Conservation (phyloP, 768 basidiomycete species). For the Gloeostereum incarnatum region DNA sequence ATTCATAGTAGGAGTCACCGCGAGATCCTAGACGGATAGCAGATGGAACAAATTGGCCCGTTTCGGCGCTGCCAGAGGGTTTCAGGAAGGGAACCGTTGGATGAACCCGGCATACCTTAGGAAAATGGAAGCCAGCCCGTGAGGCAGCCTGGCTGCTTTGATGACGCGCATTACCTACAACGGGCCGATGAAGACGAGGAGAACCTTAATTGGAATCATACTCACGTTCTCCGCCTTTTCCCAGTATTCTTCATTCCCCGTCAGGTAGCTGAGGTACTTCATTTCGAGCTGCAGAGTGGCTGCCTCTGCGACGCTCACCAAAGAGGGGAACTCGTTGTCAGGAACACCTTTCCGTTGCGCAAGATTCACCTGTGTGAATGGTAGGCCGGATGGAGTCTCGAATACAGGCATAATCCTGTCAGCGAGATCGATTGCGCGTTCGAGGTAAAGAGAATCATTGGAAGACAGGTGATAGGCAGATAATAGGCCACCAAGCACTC, state of each 20-base stretch:
- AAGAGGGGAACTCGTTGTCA: constrained; percentile 46
- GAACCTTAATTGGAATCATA: background rate
- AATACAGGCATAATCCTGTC: constrained; percentile 82
- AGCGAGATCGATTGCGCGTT: constrained; percentile 74
- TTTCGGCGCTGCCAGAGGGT: constrained; percentile 19
- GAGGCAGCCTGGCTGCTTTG: constrained; percentile 47
- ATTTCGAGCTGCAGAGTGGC: constrained; percentile 87
- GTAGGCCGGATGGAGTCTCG: constrained; percentile 74
- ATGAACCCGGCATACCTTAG: constrained; percentile 48
- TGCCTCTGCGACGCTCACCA: constrained; percentile 80
- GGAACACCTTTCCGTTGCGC: constrained; percentile 47
- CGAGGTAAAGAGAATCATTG: constrained; percentile 59
- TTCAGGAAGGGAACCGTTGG: background rate
- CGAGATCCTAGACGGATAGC: constrained; percentile 86
- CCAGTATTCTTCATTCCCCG: constrained; percentile 77
- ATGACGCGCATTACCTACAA: constrained; percentile 60
- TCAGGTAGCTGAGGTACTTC: constrained; percentile 74
- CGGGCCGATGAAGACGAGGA: background rate
- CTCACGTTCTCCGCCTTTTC: constrained; percentile 62
- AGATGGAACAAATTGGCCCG: constrained; percentile 42
- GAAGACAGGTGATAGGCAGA: constrained; percentile 76
- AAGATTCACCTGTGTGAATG: constrained; percentile 74
- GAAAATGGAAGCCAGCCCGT: constrained; percentile 80
- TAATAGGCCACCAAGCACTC: constrained; percentile 84
- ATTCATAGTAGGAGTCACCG: constrained; percentile 93